Conservation (phyloP, 1,139 yeast species). For the Yarrowia galli region DNA sequence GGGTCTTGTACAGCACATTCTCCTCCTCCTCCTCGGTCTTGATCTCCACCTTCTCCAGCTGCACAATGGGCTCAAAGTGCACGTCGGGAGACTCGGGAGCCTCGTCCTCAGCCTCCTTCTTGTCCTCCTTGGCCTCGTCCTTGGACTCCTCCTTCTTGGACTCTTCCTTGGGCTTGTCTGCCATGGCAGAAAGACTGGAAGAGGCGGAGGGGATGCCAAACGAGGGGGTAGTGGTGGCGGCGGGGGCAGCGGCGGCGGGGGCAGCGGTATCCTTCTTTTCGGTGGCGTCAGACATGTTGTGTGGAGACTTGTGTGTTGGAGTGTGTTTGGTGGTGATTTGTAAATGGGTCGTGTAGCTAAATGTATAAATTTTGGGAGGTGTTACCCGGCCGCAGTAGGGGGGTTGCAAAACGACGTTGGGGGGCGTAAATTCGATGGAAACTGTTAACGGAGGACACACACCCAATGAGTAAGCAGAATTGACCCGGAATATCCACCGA, state of each 20-base stretch:
- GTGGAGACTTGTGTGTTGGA: conserved; percentile 10
- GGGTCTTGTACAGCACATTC: conserved; percentile 76
- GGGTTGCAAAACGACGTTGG: neutral
- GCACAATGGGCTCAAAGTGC: conserved; percentile 95
- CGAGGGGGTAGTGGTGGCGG: conserved; percentile 58
- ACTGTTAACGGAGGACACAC: too few relatives aligned
- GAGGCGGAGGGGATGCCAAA: conserved; percentile 67
- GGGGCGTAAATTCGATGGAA: neutral
- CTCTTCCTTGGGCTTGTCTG: conserved; percentile 54
- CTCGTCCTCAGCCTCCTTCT: conserved; percentile 59
- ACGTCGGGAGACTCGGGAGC: conserved; percentile 93
- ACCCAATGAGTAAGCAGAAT: neutral
- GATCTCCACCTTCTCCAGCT: conserved; percentile 93
- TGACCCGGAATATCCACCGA: neutral
- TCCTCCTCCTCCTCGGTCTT: conserved; percentile 97
- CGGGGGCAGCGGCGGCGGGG: conserved; percentile 47
- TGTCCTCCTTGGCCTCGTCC: conserved; percentile 50
- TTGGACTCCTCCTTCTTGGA: conserved; percentile 61
- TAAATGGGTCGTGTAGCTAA: conserved; percentile 18
- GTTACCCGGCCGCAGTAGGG: conserved; percentile 36
- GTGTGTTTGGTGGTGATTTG: conserved; percentile 35
- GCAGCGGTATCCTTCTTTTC: conserved; percentile 38
- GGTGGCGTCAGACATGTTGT: conserved; percentile 38
- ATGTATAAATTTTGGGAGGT: conserved; percentile 14
- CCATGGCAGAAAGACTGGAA: conserved; percentile 25